These are phyloP conservation scores for Dendrobium officinale DNA, from an alignment of 106 monocot species.

Conservation along the genomic window DNA sequence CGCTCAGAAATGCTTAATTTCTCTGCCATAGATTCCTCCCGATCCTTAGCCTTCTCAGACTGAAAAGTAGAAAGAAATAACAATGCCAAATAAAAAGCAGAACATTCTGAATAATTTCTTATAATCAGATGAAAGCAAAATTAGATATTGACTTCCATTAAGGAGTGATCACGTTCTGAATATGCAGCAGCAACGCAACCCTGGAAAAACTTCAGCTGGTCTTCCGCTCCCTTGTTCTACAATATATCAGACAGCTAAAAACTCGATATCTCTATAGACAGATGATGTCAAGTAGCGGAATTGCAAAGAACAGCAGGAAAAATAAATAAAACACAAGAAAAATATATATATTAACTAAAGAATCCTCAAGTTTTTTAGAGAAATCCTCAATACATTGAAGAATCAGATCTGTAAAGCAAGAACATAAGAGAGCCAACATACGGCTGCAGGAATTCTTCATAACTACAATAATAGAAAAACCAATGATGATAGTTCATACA, in stretches of 20 bases:
- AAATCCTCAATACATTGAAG: no score
- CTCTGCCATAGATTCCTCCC: conserved; percentile 41
- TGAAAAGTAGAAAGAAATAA: conserved; percentile 16
- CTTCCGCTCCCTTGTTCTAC: conserved; percentile 87
- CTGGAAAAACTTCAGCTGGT: conserved; percentile 93
- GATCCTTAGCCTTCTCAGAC: conserved; percentile 78
- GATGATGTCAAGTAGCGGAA: background rate
- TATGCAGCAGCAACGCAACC: conserved; percentile 81
- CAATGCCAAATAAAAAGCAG: background rate
- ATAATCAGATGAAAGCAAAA: background rate
- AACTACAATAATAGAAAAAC: background rate
- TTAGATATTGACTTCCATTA: conserved; percentile 66
- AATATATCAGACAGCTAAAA: conserved; percentile 6
- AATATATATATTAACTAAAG: background rate
- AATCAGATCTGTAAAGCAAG: no score
- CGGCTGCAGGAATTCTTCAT: background rate
- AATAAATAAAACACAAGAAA: background rate
- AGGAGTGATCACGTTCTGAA: conserved; percentile 75
- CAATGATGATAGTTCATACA: background rate
- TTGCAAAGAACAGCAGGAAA: no score
- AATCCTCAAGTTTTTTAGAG: background rate
- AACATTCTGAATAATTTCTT: background rate
- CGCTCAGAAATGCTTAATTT: conserved; percentile 36
- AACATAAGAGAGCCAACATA: background rate
- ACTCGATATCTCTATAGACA: background rate